Evolutionary conservation across 768 basidiomycete genomes (phyloP).

Genomic region (Hypholoma sublateritium): DNA sequence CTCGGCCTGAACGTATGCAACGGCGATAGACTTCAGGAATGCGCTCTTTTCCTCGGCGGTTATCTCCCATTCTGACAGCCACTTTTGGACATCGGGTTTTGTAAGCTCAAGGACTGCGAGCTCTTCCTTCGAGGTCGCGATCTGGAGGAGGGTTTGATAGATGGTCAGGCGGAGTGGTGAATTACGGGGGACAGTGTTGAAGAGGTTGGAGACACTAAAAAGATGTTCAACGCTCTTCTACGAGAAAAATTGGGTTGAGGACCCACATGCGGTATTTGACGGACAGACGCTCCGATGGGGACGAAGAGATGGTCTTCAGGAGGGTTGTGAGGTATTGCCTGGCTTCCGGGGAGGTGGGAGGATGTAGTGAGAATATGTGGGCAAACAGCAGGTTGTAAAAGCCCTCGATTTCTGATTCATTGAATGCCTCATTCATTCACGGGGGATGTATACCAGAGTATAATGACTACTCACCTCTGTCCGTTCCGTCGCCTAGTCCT

Average conservation of each 20-base stretch:
- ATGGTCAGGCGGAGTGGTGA: slow-evolving; percentile 66
- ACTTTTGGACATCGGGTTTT: slow-evolving; percentile 65
- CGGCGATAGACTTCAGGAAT: slow-evolving; percentile 65
- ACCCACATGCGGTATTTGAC: slow-evolving; percentile 79
- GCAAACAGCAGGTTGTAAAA: slow-evolving; percentile 85
- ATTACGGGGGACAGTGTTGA: slow-evolving; percentile 70
- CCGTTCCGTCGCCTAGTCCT: slow-evolving; percentile 72
- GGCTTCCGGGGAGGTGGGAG: slow-evolving; percentile 53
- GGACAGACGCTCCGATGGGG: slow-evolving; percentile 49
- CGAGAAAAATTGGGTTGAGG: not conserved
- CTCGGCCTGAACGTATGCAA: slow-evolving; percentile 55
- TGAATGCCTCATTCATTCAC: slow-evolving; percentile 1
- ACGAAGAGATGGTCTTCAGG: slow-evolving; percentile 53
- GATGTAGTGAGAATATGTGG: slow-evolving; percentile 64
- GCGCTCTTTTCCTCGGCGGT: slow-evolving; percentile 58
- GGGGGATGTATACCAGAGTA: slow-evolving; percentile 15
- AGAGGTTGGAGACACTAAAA: slow-evolving; percentile 73
- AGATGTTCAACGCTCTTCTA: not conserved
- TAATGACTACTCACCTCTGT: slow-evolving; percentile 52
- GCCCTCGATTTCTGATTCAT: slow-evolving; percentile 65
- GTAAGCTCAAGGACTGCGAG: slow-evolving; percentile 61
- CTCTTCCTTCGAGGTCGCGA: slow-evolving; percentile 61
- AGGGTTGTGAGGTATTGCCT: slow-evolving; percentile 49
- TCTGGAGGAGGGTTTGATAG: slow-evolving; percentile 58
- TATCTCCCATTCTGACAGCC: slow-evolving; percentile 77